These are phyloP conservation scores for Vicia sativa DNA, from an alignment of 306 rosid genomes.

Conservation along the genomic window DNA sequence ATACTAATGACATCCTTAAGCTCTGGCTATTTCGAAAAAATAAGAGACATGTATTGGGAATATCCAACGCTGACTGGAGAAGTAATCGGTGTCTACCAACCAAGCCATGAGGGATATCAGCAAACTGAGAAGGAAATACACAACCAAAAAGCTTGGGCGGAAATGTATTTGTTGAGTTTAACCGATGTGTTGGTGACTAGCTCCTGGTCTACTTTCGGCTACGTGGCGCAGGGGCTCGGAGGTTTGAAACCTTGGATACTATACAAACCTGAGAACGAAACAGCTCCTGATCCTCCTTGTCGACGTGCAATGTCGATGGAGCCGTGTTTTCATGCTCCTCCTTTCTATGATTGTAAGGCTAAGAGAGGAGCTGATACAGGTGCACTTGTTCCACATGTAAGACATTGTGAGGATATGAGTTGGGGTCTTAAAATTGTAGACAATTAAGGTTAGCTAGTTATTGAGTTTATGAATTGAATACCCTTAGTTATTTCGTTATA, in stretches of 20 bases:
- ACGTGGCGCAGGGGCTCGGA: constrained; percentile 77
- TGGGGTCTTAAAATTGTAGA: constrained; percentile 81
- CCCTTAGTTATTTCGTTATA: constrained; percentile 29
- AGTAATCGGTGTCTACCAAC: constrained; percentile 58
- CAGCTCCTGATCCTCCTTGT: constrained; percentile 66
- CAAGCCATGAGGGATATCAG: constrained; percentile 76
- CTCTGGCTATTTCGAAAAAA: constrained; percentile 57
- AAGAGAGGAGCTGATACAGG: constrained; percentile 65
- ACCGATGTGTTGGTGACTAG: constrained; percentile 68
- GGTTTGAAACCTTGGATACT: constrained; percentile 75
- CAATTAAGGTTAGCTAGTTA: constrained; percentile 14
- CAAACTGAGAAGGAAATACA: constrained; percentile 64
- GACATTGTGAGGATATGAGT: constrained; percentile 82
- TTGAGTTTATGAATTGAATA: not conserved
- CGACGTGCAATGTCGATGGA: constrained; percentile 64
- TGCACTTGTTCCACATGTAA: constrained; percentile 63
- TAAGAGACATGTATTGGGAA: constrained; percentile 71
- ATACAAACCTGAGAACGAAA: constrained; percentile 63
- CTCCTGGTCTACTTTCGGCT: constrained; percentile 82
- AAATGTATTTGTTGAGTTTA: constrained; percentile 70
- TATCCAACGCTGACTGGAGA: constrained; percentile 63
- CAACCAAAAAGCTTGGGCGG: constrained; percentile 73
- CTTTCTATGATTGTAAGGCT: constrained; percentile 69
- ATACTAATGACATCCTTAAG: constrained; percentile 68
- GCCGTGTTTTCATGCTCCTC: constrained; percentile 83